These are phyloP conservation scores for Diplodia corticola DNA, from an alignment of 2,329 filamentous ascomycete species.

Conservation along the genomic window DNA sequence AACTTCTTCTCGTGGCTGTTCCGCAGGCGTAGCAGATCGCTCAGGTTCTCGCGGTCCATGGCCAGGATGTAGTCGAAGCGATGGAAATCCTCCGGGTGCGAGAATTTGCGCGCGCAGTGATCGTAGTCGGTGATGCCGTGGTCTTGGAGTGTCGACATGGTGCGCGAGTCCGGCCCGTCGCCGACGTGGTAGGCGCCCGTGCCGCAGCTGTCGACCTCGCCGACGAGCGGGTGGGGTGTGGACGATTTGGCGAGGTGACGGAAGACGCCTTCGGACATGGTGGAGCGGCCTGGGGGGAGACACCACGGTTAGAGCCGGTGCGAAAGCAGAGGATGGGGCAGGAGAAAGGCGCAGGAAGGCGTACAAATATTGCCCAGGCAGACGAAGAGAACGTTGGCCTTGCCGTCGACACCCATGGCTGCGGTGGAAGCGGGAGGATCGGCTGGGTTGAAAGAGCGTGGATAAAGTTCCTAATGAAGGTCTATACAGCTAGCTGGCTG, in stretches of 20 bases:
- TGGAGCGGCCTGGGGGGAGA: conserved; percentile 61
- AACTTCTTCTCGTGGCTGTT: conserved; percentile 50
- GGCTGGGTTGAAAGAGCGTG: neutral
- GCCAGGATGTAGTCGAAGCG: conserved; percentile 91
- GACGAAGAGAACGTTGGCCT: conserved; percentile 81
- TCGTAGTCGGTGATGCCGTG: conserved; percentile 76
- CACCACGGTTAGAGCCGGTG: neutral
- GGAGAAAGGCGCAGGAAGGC: conserved; percentile 20
- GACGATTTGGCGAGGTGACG: conserved; percentile 61
- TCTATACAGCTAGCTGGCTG: neutral
- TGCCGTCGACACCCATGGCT: conserved; percentile 23
- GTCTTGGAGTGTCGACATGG: conserved; percentile 71
- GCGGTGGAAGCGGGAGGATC: neutral
- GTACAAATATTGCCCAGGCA: conserved; percentile 94
- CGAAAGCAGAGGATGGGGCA: conserved; percentile 37
- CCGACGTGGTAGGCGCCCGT: conserved; percentile 86
- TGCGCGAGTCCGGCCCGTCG: conserved; percentile 75
- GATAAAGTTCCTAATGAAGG: too few relatives aligned
- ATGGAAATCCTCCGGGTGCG: conserved; percentile 68
- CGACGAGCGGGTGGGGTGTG: conserved; percentile 54
- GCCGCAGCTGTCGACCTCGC: conserved; percentile 80
- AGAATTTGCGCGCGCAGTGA: conserved; percentile 74
- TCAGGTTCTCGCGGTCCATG: conserved; percentile 85
- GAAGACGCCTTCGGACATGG: conserved; percentile 97
- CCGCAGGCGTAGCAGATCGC: conserved; percentile 64